phyloP scores from a whole-genome alignment of 768 basidiomycete species.

The Termitomyces sp. region DNA sequence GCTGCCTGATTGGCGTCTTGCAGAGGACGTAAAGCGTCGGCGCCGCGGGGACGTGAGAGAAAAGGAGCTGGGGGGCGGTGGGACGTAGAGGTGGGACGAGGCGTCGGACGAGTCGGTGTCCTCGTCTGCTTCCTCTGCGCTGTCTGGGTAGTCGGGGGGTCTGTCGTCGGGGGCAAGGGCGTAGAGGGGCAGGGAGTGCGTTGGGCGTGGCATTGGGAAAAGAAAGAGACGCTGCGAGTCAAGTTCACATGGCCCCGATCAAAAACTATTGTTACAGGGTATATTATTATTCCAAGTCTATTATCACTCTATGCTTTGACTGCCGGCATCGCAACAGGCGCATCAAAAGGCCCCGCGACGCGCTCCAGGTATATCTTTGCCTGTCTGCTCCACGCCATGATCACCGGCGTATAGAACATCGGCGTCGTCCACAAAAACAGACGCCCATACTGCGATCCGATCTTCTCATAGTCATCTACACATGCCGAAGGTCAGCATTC shows the following conservation, averaged over 20 bases:
- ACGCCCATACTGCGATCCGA: conserved; percentile 56
- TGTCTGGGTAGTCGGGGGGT: conserved; percentile 75
- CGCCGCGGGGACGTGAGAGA: conserved; percentile 32
- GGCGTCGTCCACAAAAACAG: conserved; percentile 73
- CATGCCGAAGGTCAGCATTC: neutral
- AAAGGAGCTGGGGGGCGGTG: conserved; percentile 24
- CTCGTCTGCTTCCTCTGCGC: conserved; percentile 74
- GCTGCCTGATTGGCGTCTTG: conserved; percentile 20
- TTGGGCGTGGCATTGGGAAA: no score
- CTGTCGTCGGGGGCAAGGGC: conserved; percentile 45
- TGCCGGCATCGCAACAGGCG: conserved; percentile 4
- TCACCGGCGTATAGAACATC: conserved; percentile 53
- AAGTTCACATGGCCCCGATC: conserved; percentile 19
- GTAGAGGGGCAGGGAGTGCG: conserved; percentile 60
- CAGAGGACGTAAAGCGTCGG: conserved; percentile 16
- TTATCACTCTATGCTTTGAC: no score
- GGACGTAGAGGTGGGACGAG: conserved; percentile 20
- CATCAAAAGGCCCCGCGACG: conserved; percentile 52
- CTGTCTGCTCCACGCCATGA: conserved; percentile 22
- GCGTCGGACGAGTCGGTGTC: conserved; percentile 63
- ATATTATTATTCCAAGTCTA: no score
- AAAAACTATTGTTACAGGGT: no score
- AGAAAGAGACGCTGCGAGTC: no score
- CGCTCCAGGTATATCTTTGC: conserved; percentile 39
- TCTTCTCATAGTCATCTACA: conserved; percentile 66